Evolutionary conservation across 176 grass and related monocot species (phyloP), one percentile per base, ranked within the genome.

Genomic region (Elaeis guineensis): DNA sequence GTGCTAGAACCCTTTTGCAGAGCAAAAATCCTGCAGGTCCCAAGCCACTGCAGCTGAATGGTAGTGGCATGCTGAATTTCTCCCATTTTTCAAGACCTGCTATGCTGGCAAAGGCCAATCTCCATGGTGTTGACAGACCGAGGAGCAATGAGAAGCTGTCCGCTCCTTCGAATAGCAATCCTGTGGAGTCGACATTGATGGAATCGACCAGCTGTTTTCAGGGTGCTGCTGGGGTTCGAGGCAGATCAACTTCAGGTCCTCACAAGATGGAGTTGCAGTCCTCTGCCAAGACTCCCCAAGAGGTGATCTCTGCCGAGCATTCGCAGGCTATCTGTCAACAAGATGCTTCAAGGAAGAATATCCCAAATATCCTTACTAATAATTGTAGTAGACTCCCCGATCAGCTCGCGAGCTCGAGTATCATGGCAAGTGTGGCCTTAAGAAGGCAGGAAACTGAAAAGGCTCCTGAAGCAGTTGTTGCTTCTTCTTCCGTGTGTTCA

Each of bases 31-130:
- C 54, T 8, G 5, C n/a, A 32, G 32, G 16, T 8, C 30, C 30
- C 11, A 51, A 67, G 51, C 51, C 25, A n/a, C 58, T 8, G 5
- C 50, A 60, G 23, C 58, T 21, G 39, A 51, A 25, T 6, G 4
- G 3, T n/a, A 9, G 9, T 17, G 12, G 6, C 4, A 12, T 54
- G 50, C 29, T 44, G 50, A 72, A 72, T 19, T 72, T 72, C 26
- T 63, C 70, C 24, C 70, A 54, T 55, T 72, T 72, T 6, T 20
- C 44, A 63, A 63, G 58, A 63, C 70, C 70, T 30, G 26, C 50
- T 7, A 28, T 59, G 11, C 49, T 63, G 54, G 65, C 26, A 3
- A 67, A 55, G 26, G n/a, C 52, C 16, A 51, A 52, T 25, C 52
- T 55, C 25, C 49, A 18, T 16, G 55, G 17, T 49, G 49, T 16